phyloP scores from a whole-genome alignment of 2,329 filamentous ascomycete genomes.

The Mariannaea sp. region DNA sequence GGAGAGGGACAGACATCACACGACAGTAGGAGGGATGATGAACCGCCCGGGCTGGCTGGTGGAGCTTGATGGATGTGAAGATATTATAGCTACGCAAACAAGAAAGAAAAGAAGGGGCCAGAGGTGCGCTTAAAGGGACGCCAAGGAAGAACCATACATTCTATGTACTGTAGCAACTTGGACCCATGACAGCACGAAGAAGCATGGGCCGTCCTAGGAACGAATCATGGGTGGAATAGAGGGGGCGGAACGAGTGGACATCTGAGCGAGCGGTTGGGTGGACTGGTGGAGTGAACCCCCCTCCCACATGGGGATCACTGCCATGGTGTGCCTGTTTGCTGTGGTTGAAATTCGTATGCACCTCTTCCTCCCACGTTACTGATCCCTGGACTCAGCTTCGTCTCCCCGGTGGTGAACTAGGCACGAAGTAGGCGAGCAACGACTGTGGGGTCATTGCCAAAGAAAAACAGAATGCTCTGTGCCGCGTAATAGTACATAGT shows the following conservation, averaged over 20 bases:
- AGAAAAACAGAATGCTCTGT: too few relatives aligned
- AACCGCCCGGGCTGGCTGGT: constrained; percentile 4
- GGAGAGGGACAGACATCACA: constrained; percentile 15
- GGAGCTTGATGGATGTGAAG: constrained; percentile 9
- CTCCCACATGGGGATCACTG: constrained; percentile 8
- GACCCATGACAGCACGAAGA: constrained; percentile 13
- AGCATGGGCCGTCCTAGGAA: constrained; percentile 1
- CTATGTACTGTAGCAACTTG: too few relatives aligned
- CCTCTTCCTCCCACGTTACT: too few relatives aligned
- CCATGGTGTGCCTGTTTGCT: background rate
- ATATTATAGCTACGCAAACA: background rate
- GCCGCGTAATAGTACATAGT: too few relatives aligned
- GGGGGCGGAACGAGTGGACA: too few relatives aligned
- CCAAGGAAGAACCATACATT: constrained; percentile 12
- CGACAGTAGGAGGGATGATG: constrained; percentile 12
- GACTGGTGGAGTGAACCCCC: background rate
- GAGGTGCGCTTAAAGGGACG: background rate
- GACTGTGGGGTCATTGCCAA: background rate
- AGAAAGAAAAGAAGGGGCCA: constrained; percentile 13
- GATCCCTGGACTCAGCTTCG: background rate
- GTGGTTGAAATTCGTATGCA: background rate
- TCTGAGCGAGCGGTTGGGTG: constrained; percentile 1
- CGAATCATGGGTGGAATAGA: constrained; percentile 6
- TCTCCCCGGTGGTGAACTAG: background rate
- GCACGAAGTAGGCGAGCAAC: background rate